Base-by-base conservation (phyloP, 768 basidiomycete genomes). In the Rhizopogon vesiculosus region DNA sequence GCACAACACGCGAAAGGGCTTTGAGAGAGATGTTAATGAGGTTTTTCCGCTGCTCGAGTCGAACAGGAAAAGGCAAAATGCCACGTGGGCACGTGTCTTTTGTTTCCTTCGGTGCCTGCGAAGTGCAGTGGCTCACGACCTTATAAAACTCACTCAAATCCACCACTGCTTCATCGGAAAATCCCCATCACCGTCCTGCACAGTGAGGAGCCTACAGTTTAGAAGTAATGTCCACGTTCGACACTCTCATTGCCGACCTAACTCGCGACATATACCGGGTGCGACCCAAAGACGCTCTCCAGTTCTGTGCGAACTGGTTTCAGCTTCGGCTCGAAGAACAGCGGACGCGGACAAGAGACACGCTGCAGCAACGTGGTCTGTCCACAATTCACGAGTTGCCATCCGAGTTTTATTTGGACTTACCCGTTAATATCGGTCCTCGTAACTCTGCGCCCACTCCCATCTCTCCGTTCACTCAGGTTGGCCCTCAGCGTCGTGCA, bases 291-390 rank as follows among this genome's bases (percentile, higher is more conserved):
- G 96, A 98, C 66, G 84, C 87, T 4, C 85, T 97, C 45, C 96
- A 98, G 72, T 93, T 89, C 71, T 91, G 89, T 64, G 86, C 95
- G 45, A 93, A 86, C 64, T 98, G 94, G 94, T 98, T 98, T 73
- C 90, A 94, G 68, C 79, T 81, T 58, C 83, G 91, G 54, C 78
- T 95, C 49, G 89, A 93, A 60, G 89, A 93, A 66, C 93, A 95
- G 66, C 80, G 93, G 54, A 78, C 82, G 43, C 81, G 87, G 59
- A 83, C 81, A 22, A 80, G 91, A 60, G 84, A 90, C 74, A 69
- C 80, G 35, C 78, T 88, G 28, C 69, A 81, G 2, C 81, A 78
- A 49, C 80, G 81, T 48, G 70, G 77, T 41, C 71, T 74, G 54
- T 78, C 83, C 8, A 69, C 79, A 22, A 74, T 77, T 33, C 71